Evolutionary conservation across 208 protist species (phyloP).

Genomic region (Trypanosoma melophagium): DNA sequence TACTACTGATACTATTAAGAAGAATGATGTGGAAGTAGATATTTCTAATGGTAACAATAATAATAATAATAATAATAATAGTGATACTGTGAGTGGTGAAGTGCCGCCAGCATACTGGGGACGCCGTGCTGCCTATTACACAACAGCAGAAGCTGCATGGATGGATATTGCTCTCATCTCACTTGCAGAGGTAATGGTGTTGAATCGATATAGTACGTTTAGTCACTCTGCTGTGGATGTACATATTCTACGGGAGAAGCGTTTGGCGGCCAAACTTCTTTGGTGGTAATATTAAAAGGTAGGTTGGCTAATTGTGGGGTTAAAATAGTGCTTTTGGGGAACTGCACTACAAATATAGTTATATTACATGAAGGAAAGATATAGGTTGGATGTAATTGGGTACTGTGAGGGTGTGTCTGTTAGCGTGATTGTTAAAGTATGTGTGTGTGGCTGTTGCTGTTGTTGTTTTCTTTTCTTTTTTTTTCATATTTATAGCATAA

Average conservation of each 20-base stretch:
- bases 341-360: too few species aligned
- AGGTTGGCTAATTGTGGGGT: too few species aligned
- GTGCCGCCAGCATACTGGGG: conserved; percentile 21
- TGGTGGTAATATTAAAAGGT: too few species aligned
- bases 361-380: too few species aligned
- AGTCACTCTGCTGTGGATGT: conserved; percentile 32
- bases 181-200: conserved; percentile 21
- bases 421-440: too few species aligned
- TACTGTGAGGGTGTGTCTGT: too few species aligned
- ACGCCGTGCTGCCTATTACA: not conserved
- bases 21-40: not conserved
- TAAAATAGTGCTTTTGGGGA: too few species aligned
- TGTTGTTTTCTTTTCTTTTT: too few species aligned
- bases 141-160: conserved; percentile 12
- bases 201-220: conserved; percentile 37
- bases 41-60: not conserved
- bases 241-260: conserved; percentile 23
- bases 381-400: too few species aligned
- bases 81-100: not conserved
- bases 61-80: not conserved
- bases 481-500: too few species aligned
- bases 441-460: too few species aligned
- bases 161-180: conserved; percentile 27
- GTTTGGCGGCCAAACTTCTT: conserved; percentile 6
- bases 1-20: too few species aligned